These are phyloP conservation scores for Tephrocybe rancida DNA, from an alignment of 768 basidiomycete species.

Conservation along the genomic window DNA sequence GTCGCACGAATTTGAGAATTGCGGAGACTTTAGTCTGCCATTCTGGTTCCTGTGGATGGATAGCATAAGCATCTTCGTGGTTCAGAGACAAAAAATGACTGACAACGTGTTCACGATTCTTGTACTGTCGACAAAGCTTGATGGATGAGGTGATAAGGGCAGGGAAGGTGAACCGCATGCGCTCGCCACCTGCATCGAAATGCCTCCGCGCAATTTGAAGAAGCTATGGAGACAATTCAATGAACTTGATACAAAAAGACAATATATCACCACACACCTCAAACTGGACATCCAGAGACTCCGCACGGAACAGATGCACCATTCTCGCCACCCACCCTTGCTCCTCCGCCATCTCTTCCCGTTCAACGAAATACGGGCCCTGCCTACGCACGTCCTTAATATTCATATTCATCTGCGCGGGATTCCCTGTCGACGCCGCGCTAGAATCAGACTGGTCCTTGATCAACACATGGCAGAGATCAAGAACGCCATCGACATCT, in stretches of 20 bases:
- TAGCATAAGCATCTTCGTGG: background rate
- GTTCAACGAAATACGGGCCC: constrained; percentile 64
- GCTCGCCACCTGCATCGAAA: constrained; percentile 89
- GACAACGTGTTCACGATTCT: constrained; percentile 75
- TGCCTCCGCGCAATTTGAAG: constrained; percentile 89
- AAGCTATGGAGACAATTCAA: constrained; percentile 49
- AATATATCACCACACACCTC: constrained; percentile 57
- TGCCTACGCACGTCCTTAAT: constrained; percentile 54
- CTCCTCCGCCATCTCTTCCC: constrained; percentile 95
- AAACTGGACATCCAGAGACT: constrained; percentile 87
- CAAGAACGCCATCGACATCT: constrained; percentile 92
- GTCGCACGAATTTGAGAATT: constrained; percentile 93
- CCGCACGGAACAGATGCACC: constrained; percentile 93
- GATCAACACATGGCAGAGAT: constrained; percentile 90
- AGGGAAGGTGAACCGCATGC: constrained; percentile 97
- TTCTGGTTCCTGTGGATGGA: constrained; percentile 71
- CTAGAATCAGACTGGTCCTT: constrained; percentile 75
- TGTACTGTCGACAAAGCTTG: constrained; percentile 91
- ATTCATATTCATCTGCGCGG: constrained; percentile 33
- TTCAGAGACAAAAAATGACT: constrained; percentile 19
- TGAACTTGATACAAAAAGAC: background rate
- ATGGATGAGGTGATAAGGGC: constrained; percentile 93
- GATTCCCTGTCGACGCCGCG: constrained; percentile 28
- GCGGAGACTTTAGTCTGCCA: constrained; percentile 86
- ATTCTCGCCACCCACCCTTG: constrained; percentile 99